phyloP scores from a whole-genome alignment of 1,284 basidiomycete species.

The Earliella scabrosa region DNA sequence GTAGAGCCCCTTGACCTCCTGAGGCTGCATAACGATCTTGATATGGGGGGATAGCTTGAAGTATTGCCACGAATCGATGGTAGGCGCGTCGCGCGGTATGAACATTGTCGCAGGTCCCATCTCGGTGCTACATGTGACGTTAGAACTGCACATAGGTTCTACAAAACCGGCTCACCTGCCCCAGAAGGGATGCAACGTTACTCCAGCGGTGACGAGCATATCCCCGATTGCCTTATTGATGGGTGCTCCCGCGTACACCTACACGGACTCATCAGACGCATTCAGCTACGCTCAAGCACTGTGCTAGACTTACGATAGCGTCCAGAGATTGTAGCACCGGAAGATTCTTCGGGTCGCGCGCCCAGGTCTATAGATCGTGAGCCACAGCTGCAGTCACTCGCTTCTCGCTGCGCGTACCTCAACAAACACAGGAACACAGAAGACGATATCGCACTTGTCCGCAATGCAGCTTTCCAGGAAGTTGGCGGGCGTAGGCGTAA shows the following conservation, averaged over 20 bases:
- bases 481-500: slow-evolving; percentile 31
- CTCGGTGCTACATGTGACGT: slow-evolving; percentile 18
- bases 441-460: slow-evolving; percentile 27
- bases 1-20: slow-evolving; percentile 7
- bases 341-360: slow-evolving; percentile 17
- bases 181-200: slow-evolving; percentile 17
- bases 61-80: slow-evolving; percentile 22
- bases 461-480: slow-evolving; percentile 25
- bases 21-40: slow-evolving; percentile 13
- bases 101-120: slow-evolving; percentile 23
- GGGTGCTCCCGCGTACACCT: slow-evolving; percentile 23
- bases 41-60: slow-evolving; percentile 23
- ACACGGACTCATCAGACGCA: background rate
- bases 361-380: too few relatives aligned
- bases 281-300: background rate
- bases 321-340: slow-evolving; percentile 13
- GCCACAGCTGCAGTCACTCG: too few relatives aligned
- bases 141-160: background rate
- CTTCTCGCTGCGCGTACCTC: slow-evolving; percentile 35
- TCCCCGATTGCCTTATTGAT: slow-evolving; percentile 25
- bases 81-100: slow-evolving; percentile 13
- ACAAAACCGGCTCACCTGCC: too few relatives aligned
- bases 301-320: slow-evolving; percentile 19
- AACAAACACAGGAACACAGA: slow-evolving; percentile 33
- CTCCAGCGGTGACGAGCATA: slow-evolving; percentile 11